Base-by-base conservation (phyloP, 148 eudicot species). In the Chenopodium quinoa region DNA sequence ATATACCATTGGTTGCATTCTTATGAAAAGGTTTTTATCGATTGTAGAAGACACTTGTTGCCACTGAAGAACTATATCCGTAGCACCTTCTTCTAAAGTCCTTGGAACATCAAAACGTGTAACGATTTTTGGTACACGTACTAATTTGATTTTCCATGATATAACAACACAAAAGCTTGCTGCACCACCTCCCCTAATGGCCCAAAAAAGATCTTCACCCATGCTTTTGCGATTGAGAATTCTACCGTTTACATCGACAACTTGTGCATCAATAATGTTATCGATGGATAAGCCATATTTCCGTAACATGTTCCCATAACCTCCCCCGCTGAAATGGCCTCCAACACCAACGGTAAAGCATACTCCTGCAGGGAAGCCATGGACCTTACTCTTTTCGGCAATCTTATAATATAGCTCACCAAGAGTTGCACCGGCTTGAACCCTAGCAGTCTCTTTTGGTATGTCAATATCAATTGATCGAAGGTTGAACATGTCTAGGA, bases 311-410 rank as follows among this genome's bases (percentile, higher is more conserved):
- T 20, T 56, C 20, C 88, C 88, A 17, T 86, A 86, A 0, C 88
- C 88, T 60, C 84, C 88, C 11, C 86, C 86, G 25, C 78, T 83
- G 48, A 86, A 73, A 27, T 86, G 88, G 0, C 88, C 88, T 7
- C 88, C 88, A 1, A 74, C 13, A 31, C 84, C 86, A 25, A 86
- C 48, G 1, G 82, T 83, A 63, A 52, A 47, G 37, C 88, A 83
- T 29, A 81, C 66, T 6, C 88, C 86, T 4, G 82, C 84, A 5
- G 88, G 88, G 63, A 83, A 86, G 9, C 82, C 88, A 60, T 46
- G 86, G 25, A 46, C 54, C 7, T 75, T 70, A 65, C 88, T 86
- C 60, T 69, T 68, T 1, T 62, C 78, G 7, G 82, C 78, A 46
- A 86, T 78, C 2, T 81, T 75, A 78, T 83, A 83, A 44, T 83